A percentile compares a stretch with the other conserved stretches of the same genome.
Conservation (phyloP, 1,139 yeast species). For the Suhomyces bribrorum region DNA sequence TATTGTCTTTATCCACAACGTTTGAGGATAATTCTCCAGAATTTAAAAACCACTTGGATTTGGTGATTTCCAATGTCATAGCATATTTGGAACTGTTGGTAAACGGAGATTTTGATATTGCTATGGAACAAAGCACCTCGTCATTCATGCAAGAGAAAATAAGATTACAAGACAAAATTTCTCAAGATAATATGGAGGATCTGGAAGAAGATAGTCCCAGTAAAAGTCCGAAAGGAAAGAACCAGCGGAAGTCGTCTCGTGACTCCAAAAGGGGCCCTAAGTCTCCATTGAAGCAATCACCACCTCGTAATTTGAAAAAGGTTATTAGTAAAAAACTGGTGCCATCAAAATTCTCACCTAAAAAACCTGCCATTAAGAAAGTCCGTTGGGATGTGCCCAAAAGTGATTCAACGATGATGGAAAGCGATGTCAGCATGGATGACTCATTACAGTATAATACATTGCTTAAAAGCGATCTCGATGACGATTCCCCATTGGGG, state of each 20-base stretch:
- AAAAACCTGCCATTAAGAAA: slow-evolving; percentile 23
- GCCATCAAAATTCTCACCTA: slow-evolving; percentile 18
- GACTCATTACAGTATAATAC: slow-evolving; percentile 15
- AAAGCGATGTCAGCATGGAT: slow-evolving; percentile 27
- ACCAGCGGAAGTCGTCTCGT: slow-evolving; percentile 4
- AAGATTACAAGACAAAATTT: slow-evolving; percentile 14
- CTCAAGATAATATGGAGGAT: neutral
- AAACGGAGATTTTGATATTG: slow-evolving; percentile 42
- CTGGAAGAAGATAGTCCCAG: neutral
- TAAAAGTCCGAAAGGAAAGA: neutral
- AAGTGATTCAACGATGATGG: slow-evolving; percentile 32
- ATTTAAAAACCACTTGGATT: slow-evolving; percentile 3
- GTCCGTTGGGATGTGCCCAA: slow-evolving; percentile 44
- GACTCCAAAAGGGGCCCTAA: slow-evolving; percentile 28
- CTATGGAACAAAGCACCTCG: slow-evolving; percentile 33
- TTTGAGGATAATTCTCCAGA: slow-evolving; percentile 4
- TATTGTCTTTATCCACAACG: slow-evolving; percentile 7
- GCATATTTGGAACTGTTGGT: slow-evolving; percentile 27
- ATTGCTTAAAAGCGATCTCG: slow-evolving; percentile 24
- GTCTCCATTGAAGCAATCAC: slow-evolving; percentile 35
- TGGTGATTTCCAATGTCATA: slow-evolving; percentile 6
- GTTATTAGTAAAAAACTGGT: slow-evolving; percentile 19
- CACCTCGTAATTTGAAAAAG: slow-evolving; percentile 28
- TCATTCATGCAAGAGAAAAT: slow-evolving; percentile 32
- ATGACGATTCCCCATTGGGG: slow-evolving; percentile 32